Evolutionary conservation across 116 monocot species (phyloP).

Genomic region (Dioscorea cayenensis): DNA sequence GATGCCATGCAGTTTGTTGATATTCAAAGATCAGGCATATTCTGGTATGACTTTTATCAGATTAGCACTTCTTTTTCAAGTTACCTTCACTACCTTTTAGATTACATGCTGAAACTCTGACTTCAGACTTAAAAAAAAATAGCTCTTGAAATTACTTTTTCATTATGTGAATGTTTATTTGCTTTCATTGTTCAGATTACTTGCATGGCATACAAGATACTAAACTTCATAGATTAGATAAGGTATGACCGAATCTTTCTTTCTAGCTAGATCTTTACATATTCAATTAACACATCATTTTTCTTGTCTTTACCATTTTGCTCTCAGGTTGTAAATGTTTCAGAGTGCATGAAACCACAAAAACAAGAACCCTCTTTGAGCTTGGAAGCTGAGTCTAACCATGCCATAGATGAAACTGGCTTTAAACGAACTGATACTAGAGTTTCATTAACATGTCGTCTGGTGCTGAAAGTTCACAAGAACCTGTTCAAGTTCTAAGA

Average conservation of each 20-base stretch:
- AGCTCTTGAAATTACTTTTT: not conserved
- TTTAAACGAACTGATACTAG: slow-evolving; percentile 39
- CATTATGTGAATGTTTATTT: not conserved
- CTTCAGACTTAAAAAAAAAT: too few relatives aligned
- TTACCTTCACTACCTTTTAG: not conserved
- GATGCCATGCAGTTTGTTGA: slow-evolving; percentile 76
- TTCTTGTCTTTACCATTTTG: slow-evolving; percentile 1
- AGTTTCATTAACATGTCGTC: slow-evolving; percentile 73
- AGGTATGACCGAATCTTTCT: slow-evolving; percentile 26
- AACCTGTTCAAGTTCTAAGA: slow-evolving; percentile 69
- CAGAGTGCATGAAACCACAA: slow-evolving; percentile 22
- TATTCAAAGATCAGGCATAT: slow-evolving; percentile 94
- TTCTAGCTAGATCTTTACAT: not conserved
- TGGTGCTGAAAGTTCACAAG: slow-evolving; percentile 65
- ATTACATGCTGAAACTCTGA: too few relatives aligned
- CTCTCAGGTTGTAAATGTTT: slow-evolving; percentile 51
- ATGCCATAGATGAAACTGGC: slow-evolving; percentile 3
- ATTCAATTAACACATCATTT: not conserved
- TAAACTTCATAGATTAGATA: slow-evolving; percentile 34
- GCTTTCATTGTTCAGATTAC: slow-evolving; percentile 43
- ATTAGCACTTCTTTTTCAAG: not conserved
- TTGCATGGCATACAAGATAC: slow-evolving; percentile 79
- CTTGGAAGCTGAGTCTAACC: not conserved
- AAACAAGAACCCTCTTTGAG: not conserved
- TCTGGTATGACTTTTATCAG: slow-evolving; percentile 31